A percentile compares a stretch with the other conserved stretches of the same genome.
These are phyloP conservation scores for Tagetes erecta DNA, from an alignment of 129 eudicot genomes.

Conservation along the genomic window DNA sequence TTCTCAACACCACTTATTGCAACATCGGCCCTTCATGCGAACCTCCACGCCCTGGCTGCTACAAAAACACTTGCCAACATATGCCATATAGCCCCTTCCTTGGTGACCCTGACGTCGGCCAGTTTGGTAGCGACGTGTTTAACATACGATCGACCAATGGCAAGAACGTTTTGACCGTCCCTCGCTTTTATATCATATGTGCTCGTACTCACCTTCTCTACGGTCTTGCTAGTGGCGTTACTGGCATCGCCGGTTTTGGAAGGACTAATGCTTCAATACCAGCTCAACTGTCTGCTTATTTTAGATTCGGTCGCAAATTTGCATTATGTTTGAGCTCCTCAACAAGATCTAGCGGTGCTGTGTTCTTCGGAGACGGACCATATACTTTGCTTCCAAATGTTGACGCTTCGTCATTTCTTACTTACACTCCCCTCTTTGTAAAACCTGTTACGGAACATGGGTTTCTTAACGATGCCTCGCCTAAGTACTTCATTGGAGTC, in stretches of 20 bases:
- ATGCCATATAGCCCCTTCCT: slow-evolving; percentile 37
- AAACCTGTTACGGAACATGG: slow-evolving; percentile 30
- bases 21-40: slow-evolving; percentile 23
- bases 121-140: slow-evolving; percentile 40
- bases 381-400: slow-evolving; percentile 28
- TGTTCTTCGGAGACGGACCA: slow-evolving; percentile 43
- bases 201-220: slow-evolving; percentile 25
- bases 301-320: slow-evolving; percentile 38
- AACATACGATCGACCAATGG: slow-evolving; percentile 42
- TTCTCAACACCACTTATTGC: slow-evolving; percentile 37
- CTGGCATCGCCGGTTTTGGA: slow-evolving; percentile 56
- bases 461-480: slow-evolving; percentile 22
- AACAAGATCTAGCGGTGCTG: slow-evolving; percentile 30
- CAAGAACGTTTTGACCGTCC: slow-evolving; percentile 35
- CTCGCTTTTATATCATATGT: slow-evolving; percentile 38
- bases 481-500: slow-evolving; percentile 38
- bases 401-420: slow-evolving; percentile 33
- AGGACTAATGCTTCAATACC: slow-evolving; percentile 41
- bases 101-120: slow-evolving; percentile 10
- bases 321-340: slow-evolving; percentile 42
- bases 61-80: slow-evolving; percentile 40
- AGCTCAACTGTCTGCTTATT: slow-evolving; percentile 38
- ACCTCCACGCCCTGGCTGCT: slow-evolving; percentile 38
- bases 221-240: slow-evolving; percentile 53
- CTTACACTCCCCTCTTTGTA: slow-evolving; percentile 38